Base-by-base conservation (phyloP, 2,329 filamentous ascomycete genomes). In the Trichophyton mentagrophytes region DNA sequence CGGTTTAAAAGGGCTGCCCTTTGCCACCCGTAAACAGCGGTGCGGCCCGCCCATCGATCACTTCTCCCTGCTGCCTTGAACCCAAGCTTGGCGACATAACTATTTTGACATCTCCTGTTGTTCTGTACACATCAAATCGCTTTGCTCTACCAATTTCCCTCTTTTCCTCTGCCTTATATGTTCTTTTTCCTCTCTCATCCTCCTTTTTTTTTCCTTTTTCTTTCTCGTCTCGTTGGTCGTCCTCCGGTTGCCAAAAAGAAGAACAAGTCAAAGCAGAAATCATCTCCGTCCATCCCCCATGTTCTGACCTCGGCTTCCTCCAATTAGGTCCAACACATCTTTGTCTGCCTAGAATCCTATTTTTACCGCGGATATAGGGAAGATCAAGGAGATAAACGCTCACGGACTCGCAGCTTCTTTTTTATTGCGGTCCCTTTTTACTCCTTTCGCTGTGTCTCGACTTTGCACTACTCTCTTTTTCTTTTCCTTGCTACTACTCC, bases 21-120 rank as follows among this genome's bases (percentile, higher is more conserved):
- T 55, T 25, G 49, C 49, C 49, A 40, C 55, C 55, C 33, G 33
- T 57, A 57, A 27, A 40, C n/a, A 25, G 33, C 55, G 55, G 55
- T 57, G 55, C 55, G 55, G 55, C 55, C 55, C 55, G 55, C 22
- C 17, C 9, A 25, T 44, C 17, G 20, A 40, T 44, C 55, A 42
- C 40, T n/a, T 30, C 36, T 6, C 22, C 36, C 11, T 22, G 36
- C 15, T 25, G 36, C 55, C 55, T n/a, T 44, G 49, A 36, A 36
- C 7, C n/a, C 49, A 33, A 20, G 17, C 55, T 57, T 57, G 55
- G 55, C 55, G 55, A 42, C 42, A 42, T 42, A 25, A 30, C 27
- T n/a, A 25, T n/a, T 17, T 17, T 57, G 13, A 17, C 25, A 44
- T 7, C 38, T 38, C 33, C 27, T 11, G 33, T 38, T 9, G 8